Conservation (phyloP, 768 basidiomycete species). For the Hirschioporus abietinus region DNA sequence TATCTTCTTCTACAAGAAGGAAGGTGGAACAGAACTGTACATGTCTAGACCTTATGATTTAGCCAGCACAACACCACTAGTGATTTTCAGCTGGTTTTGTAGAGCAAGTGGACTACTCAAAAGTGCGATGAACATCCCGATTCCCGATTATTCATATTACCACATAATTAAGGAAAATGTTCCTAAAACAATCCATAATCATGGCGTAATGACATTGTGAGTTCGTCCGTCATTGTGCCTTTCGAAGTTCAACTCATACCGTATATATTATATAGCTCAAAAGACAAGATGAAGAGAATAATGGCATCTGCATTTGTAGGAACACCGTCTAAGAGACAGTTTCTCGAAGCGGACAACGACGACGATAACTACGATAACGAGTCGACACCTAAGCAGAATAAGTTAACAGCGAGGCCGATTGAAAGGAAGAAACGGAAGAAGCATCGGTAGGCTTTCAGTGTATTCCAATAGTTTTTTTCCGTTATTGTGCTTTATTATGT, state of each 20-base stretch:
- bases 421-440: no score
- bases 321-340: background rate
- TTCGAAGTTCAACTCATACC: background rate
- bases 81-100: background rate
- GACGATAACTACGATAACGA: no score
- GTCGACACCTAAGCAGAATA: no score
- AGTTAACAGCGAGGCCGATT: no score
- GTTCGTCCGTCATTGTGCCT: background rate
- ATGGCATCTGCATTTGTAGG: background rate
- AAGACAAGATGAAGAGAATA: background rate
- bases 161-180: background rate
- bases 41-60: background rate
- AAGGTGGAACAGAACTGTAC: background rate
- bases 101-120: background rate
- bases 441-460: no score
- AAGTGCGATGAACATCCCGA: background rate
- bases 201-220: background rate
- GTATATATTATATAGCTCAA: background rate
- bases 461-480: no score
- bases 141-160: background rate
- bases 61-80: background rate
- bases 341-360: background rate
- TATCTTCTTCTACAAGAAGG: background rate
- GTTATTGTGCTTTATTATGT: no score
- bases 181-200: background rate